phyloP scores from a whole-genome alignment of 2,329 filamentous ascomycete genomes.

The Hypocrella siamensis region DNA sequence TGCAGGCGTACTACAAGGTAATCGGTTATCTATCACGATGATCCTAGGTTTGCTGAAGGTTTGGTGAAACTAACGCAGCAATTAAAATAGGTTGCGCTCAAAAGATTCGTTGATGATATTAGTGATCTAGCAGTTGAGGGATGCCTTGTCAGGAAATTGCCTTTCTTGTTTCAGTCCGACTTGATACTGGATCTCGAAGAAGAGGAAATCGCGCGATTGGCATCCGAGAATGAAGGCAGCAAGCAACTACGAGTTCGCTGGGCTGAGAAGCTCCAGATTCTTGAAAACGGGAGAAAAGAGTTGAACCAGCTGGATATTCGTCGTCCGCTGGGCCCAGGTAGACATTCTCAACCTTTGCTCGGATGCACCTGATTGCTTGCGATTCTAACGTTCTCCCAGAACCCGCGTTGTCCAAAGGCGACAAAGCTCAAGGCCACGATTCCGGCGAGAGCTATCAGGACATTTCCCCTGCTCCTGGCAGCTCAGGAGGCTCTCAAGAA shows the following conservation, averaged over 20 bases:
- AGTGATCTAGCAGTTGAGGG: constrained; percentile 11
- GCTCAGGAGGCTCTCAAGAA: no score
- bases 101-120: constrained; percentile 9
- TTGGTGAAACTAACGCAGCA: neutral
- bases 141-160: constrained; percentile 7
- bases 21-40: no score
- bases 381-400: no score
- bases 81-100: constrained; percentile 7
- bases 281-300: neutral
- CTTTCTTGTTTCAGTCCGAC: constrained; percentile 7
- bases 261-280: constrained; percentile 2
- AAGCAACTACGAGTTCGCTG: constrained; percentile 1
- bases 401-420: no score
- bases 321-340: neutral
- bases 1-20: constrained; percentile 26
- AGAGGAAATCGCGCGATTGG: constrained; percentile 2
- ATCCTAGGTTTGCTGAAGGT: neutral
- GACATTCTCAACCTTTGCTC: no score
- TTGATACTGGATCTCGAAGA: constrained; percentile 7
- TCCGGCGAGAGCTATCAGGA: no score
- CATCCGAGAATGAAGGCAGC: constrained; percentile 1
- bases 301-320: neutral
- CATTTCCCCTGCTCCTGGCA: no score
- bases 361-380: no score
- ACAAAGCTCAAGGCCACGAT: no score